A percentile compares a stretch with the other conserved stretches of the same genome.
Evolutionary conservation across 768 basidiomycete genomes (phyloP).

Genomic region (Dictyophora rubrovolvata): DNA sequence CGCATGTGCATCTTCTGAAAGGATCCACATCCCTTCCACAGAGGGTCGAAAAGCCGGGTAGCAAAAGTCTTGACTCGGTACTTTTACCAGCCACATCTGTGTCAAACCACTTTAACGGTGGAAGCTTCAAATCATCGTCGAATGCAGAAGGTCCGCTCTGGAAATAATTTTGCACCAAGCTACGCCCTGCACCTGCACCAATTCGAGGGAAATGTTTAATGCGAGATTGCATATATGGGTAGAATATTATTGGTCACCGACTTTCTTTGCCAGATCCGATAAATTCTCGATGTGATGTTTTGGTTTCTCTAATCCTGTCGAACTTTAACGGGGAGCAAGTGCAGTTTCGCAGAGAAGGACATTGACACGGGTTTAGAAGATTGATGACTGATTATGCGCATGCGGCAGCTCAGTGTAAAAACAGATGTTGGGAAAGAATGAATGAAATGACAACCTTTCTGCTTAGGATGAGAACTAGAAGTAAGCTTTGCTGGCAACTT

Average conservation of each 20-base stretch:
- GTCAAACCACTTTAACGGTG: neutral
- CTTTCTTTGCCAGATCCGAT: neutral
- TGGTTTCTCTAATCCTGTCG: neutral
- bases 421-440: neutral
- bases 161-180: neutral
- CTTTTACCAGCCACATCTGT: neutral
- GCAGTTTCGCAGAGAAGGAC: slow-evolving; percentile 46
- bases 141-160: neutral
- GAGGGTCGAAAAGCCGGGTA: slow-evolving; percentile 35
- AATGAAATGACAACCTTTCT: slow-evolving; percentile 7
- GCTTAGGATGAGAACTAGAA: neutral
- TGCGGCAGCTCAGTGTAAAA: neutral
- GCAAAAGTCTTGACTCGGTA: neutral
- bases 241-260: neutral
- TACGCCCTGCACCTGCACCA: too few relatives aligned
- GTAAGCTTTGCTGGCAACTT: neutral
- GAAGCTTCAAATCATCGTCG: neutral
- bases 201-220: neutral
- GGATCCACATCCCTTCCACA: slow-evolving; percentile 17
- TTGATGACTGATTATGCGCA: slow-evolving; percentile 38
- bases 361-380: slow-evolving; percentile 55
- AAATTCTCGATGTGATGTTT: neutral
- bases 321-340: slow-evolving; percentile 27
- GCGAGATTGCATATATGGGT: neutral
- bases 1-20: slow-evolving; percentile 50